Evolutionary conservation across 116 monocot species (phyloP), one percentile per base, ranked within the genome.

Genomic region (Cymodocea nodosa): DNA sequence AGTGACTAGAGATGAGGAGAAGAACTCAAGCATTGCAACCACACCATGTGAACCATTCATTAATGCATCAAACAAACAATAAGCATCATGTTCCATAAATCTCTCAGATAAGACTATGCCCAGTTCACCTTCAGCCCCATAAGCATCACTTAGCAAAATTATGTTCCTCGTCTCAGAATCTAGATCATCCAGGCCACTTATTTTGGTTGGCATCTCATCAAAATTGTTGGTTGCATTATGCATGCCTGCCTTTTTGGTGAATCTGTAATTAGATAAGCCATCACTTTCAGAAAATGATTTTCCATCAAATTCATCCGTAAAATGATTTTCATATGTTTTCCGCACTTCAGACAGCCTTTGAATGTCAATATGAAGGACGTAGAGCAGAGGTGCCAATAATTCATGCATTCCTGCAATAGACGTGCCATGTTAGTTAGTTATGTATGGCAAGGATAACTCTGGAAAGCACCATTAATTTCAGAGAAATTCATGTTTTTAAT

Each of bases 61-160:
- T 36, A 95, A 79, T 18, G 81, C 74, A 64, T 85, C 83, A 66
- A 95, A 89, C 85, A 87, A 85, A 74, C 83, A 87, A 34, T 90
- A 95, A 50, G 90, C 87, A 78, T 95, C 94, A 67, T 95, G 94
- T 59, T 95, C 94, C 78, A 95, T 68, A 52, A 90, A 95, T 56
- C 78, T 84, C 44, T 95, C 83, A 17, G 90, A 95, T 48, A 90
- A 80, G 57, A 95, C 59, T 52, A 87, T 67, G 39, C 94, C 94
- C 39, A 95, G 69, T 62, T 95, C 94, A 9, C 94, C 94, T 62
- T 95, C 94, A 16, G 87, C 75, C 37, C 94, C 94, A 81, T 90
- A 95, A 18, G 90, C 59, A 76, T 90, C 90, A 34, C 71, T 85
- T 52, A 85, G 50, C 62, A 87, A 72, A 53, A 87, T 72, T 37